These are phyloP conservation scores for Apostasia shenzhenica DNA, from an alignment of 106 monocot genomes.

Conservation along the genomic window DNA sequence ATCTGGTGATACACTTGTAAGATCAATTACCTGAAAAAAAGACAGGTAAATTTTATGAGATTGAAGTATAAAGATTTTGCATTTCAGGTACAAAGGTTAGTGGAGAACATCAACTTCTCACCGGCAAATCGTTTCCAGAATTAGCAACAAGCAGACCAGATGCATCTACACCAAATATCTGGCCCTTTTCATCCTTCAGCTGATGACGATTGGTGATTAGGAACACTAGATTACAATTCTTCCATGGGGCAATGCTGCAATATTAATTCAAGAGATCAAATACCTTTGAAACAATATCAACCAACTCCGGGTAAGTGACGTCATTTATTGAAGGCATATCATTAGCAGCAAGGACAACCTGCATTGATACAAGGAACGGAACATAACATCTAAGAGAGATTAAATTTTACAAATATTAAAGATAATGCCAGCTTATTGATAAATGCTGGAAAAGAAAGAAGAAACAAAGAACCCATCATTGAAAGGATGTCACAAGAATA, in stretches of 20 bases:
- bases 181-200: conserved; percentile 92
- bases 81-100: not conserved
- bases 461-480: not conserved
- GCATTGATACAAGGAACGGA: not conserved
- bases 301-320: conserved; percentile 58
- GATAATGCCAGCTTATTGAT: not conserved
- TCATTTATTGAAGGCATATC: conserved; percentile 83
- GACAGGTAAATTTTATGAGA: not conserved
- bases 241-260: not conserved
- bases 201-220: conserved; percentile 16
- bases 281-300: conserved; percentile 58
- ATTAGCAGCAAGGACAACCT: conserved; percentile 78
- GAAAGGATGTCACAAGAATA: not conserved
- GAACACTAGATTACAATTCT: conserved; percentile 8
- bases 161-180: conserved; percentile 73
- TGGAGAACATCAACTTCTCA: conserved; percentile 14
- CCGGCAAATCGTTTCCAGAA: conserved; percentile 98
- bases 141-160: conserved; percentile 74
- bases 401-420: not conserved
- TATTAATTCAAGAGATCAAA: not conserved
- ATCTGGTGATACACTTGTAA: conserved; percentile 72
- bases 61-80: not conserved
- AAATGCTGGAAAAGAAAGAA: not conserved
- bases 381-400: not conserved
- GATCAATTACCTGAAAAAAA: conserved; percentile 70